Evolutionary conservation across 192 early-diverging fungal species (phyloP).

Genomic region (Coemansia sp.): DNA sequence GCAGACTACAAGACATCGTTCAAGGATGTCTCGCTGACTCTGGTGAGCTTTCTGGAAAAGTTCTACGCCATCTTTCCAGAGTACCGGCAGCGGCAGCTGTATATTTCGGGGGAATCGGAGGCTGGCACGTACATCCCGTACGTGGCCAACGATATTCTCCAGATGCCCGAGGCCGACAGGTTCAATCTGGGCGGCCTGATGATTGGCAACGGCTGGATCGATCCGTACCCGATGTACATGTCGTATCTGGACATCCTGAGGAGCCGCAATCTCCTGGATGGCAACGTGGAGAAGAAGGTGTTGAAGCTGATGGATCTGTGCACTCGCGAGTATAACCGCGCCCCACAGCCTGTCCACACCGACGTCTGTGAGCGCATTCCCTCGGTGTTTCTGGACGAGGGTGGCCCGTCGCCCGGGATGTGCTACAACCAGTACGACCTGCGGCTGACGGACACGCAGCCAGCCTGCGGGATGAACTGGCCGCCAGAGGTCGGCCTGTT

Average conservation of each 20-base stretch:
- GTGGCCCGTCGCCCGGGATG: conserved; percentile 33
- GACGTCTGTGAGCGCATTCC: conserved; percentile 42
- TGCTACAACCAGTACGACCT: conserved; percentile 80
- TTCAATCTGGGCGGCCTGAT: conserved; percentile 55
- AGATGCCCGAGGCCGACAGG: conserved; percentile 26
- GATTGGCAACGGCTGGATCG: conserved; percentile 82
- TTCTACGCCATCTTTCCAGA: conserved; percentile 65
- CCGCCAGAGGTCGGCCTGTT: conserved; percentile 46
- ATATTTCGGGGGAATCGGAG: conserved; percentile 73
- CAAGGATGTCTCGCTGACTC: conserved; percentile 41
- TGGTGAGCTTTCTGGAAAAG: conserved; percentile 58
- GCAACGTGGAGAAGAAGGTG: conserved; percentile 21
- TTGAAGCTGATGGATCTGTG: conserved; percentile 34
- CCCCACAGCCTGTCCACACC: conserved; percentile 53
- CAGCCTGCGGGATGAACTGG: conserved; percentile 66
- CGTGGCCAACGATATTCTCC: conserved; percentile 60
- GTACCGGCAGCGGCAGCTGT: conserved; percentile 55
- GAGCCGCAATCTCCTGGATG: conserved; percentile 33
- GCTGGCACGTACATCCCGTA: conserved; percentile 76
- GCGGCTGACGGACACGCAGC: conserved; percentile 59
- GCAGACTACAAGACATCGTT: conserved; percentile 27
- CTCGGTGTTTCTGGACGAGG: conserved; percentile 33
- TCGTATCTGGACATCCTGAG: conserved; percentile 55
- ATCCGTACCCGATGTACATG: conserved; percentile 61
- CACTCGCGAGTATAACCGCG: conserved; percentile 38